These are phyloP conservation scores for Sarocladium kiliense DNA, from an alignment of 2,329 filamentous ascomycete genomes.

Conservation along the genomic window DNA sequence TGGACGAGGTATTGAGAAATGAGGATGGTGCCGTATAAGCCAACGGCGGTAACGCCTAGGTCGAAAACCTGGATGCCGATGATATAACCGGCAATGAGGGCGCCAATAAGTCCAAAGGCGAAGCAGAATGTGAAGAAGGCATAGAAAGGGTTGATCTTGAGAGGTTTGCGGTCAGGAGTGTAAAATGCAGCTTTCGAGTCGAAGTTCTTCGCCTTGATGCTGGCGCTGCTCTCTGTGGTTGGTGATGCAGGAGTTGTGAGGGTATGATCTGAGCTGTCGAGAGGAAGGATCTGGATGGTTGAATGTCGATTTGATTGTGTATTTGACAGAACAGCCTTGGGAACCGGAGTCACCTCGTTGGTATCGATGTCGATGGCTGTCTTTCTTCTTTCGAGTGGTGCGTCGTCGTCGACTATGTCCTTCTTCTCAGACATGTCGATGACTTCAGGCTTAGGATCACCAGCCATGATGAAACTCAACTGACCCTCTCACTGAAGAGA, in stretches of 20 bases:
- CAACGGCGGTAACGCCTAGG: slow-evolving; percentile 10
- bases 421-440: neutral
- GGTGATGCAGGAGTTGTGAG: neutral
- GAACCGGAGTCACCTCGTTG: neutral
- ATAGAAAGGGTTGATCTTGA: slow-evolving; percentile 8
- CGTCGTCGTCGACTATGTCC: neutral
- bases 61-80: slow-evolving; percentile 9
- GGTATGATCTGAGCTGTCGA: neutral
- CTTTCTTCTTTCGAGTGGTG: neutral
- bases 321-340: neutral
- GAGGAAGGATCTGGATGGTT: neutral
- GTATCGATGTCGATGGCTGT: neutral
- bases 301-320: neutral
- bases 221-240: neutral
- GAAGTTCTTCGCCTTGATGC: neutral
- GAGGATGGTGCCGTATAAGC: slow-evolving; percentile 14
- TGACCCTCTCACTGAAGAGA: neutral
- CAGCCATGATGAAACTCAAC: neutral
- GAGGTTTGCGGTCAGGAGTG: neutral
- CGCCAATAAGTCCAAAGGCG: slow-evolving; percentile 8
- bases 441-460: neutral
- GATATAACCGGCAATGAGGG: slow-evolving; percentile 6
- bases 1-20: slow-evolving; percentile 13
- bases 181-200: neutral
- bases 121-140: slow-evolving; percentile 6